These are phyloP conservation scores for Gossypium trilobum DNA, from an alignment of 441 rosid species.

Conservation along the genomic window DNA sequence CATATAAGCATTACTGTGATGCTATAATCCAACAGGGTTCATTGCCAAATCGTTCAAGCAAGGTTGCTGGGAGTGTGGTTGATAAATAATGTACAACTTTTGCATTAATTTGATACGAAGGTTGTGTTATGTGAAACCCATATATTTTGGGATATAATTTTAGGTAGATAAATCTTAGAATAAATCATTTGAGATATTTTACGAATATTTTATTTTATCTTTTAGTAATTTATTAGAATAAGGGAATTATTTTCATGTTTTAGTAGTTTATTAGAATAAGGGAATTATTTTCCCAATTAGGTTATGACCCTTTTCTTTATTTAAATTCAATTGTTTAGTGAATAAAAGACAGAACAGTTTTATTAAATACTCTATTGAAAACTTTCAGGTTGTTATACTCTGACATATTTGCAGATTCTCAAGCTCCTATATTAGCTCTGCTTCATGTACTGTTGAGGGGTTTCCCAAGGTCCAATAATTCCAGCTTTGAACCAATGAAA, in stretches of 20 bases:
- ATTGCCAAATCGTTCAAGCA: constrained; percentile 75
- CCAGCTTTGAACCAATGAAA: background rate
- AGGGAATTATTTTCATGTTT: too few species aligned
- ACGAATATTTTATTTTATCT: too few species aligned
- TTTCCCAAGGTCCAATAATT: constrained; percentile 41
- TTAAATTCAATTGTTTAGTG: too few species aligned
- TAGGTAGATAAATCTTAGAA: too few species aligned
- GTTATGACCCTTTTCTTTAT: too few species aligned
- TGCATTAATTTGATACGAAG: constrained; percentile 93
- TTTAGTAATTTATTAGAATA: too few species aligned
- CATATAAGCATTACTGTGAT: constrained; percentile 81
- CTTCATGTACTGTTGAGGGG: constrained; percentile 82
- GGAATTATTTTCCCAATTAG: too few species aligned
- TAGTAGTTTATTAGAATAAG: too few species aligned
- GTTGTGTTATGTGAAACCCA: constrained; percentile 29
- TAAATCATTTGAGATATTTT: too few species aligned
- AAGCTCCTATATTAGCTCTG: constrained; percentile 91
- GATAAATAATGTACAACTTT: constrained; percentile 65
- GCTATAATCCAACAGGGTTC: constrained; percentile 97
- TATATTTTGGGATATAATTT: too few species aligned
- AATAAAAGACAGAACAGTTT: too few species aligned
- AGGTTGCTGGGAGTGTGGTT: constrained; percentile 69
- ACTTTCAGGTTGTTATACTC: constrained; percentile 55
- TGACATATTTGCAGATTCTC: constrained; percentile 83
- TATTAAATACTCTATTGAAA: too few species aligned